Conservation (phyloP, 1,139 yeast species). For the Blastobotrys raffinosifermentans region DNA sequence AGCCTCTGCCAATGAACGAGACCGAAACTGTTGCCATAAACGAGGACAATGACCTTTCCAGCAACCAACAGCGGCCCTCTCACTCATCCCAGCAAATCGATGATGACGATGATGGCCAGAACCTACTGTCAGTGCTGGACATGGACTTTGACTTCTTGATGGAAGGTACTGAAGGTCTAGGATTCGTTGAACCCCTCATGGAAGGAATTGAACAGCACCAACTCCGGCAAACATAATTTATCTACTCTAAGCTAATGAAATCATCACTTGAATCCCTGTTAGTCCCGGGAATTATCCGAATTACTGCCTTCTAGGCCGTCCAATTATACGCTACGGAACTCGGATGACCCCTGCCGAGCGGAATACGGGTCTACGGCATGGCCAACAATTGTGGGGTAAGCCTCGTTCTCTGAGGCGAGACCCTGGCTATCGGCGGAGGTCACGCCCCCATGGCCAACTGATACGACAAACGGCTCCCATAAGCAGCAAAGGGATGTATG, state of each 20-base stretch:
- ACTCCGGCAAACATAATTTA: conserved; percentile 17
- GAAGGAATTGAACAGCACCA: conserved; percentile 65
- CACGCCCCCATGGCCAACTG: no score
- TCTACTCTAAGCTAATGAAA: conserved; percentile 2
- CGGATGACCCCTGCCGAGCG: background rate
- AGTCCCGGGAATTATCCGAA: background rate
- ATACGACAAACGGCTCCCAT: no score
- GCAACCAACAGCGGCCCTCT: background rate
- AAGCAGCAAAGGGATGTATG: no score
- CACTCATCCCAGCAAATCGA: background rate
- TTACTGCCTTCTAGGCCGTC: background rate
- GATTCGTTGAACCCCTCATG: conserved; percentile 85
- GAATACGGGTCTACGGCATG: background rate
- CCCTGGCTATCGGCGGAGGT: no score
- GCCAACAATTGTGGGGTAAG: no score
- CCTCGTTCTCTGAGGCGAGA: no score
- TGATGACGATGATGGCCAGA: conserved; percentile 7
- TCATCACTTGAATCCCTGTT: background rate
- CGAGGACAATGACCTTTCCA: conserved; percentile 2
- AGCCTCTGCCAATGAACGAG: no score
- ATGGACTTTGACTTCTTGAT: conserved; percentile 45
- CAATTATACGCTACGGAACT: background rate
- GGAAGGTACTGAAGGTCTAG: conserved; percentile 65
- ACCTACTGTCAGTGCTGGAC: conserved; percentile 22
- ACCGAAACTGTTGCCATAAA: conserved; percentile 6